Evolutionary conservation across 2,329 filamentous ascomycete genomes (phyloP), one percentile per base, ranked within the genome.

Genomic region (Fusarium proliferatum): DNA sequence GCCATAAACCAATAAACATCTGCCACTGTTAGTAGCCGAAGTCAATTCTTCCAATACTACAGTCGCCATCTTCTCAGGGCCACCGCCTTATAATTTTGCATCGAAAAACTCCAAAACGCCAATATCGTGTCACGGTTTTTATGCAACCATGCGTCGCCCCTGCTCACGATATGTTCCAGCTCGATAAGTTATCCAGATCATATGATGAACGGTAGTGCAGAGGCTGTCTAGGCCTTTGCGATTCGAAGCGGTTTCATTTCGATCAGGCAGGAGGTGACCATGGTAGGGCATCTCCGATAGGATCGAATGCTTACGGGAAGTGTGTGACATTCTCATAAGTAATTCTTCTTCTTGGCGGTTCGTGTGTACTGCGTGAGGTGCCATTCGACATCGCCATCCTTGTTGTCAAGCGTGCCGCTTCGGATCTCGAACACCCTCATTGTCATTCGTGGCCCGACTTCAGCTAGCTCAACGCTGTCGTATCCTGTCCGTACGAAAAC

Each of bases 371-470:
- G 96, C 70, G 94, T 97, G 72, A 99, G 87, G 72, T 96, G 93
- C 96, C 96, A 99, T 84, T 99, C 96, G 9, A 97, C 91, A 83
- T 99, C 96, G 8, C 96, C 96, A 75, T 97, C 94, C 82, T 97
- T 97, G 79, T 95, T 97, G 80, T 98, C 96, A 68, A 98, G 85
- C 8, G 96, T 97, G 21, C 96, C 96, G 60, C 92, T 92, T 52
- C 95, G 89, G 70, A 99, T 97, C 85, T 98, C 94, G 80, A 98
- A 99, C 60, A 95, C 86, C 75, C 94, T 88, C 94, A 98, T 96
- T n/a, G 95, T 97, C 94, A 98, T 97, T 64, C 96, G 88, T 3
- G 96, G 96, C 0, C 96, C 95, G 57, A 97, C 94, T 81, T 97
- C 95, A 19, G 93, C 92, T 77, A 97, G 84, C 82, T 97, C 95